Base-by-base conservation (phyloP, 2,329 filamentous ascomycete species). In the Aspergillus fumigatus region DNA sequence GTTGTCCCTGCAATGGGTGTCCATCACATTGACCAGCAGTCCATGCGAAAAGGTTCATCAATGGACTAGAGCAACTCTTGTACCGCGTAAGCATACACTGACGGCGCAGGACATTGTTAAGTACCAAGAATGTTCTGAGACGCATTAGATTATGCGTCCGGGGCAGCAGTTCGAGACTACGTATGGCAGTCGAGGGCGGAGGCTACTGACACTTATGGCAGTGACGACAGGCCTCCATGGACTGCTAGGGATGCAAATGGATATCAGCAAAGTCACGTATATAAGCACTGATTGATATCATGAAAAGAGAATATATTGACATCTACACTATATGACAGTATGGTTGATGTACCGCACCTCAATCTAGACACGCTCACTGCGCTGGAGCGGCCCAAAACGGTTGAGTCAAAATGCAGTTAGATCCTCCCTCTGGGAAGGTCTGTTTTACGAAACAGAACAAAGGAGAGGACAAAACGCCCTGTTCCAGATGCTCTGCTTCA, bases 391-490 rank as follows among this genome's bases (percentile, higher is more conserved):
- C 57, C 58, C 61, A 62, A 54, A 52, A 47, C 49, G 65, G 69
- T 72, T 56, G 59, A 66, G 61, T 53, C 48, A 59, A 58, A 51
- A 57, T 56, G 62, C 65, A 67, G 66, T 55, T 61, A 55, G 65
- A 63, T 63, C 68, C 67, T 71, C 70, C 70, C 66, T 64, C 60
- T 57, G 62, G 29, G 35, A 48, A 56, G 50, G 54, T 47, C 61
- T 65, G 66, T 61, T 65, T 50, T 6, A 26, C 43, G 25, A 57
- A 52, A 54, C 55, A 64, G 70, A 66, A 60, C 53, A 61, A 58
- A 56, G 62, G 60, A 56, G 58, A 62, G 64, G 66, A 71, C 71
- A 73, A 70, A 67, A 73, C 71, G 71, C 54, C 66, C 65, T 59
- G 52, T 40, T 53, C 51, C 62, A 59, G 52, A 52, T 57, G 56